These are phyloP conservation scores for Chaetomiaceae sp. DNA, from an alignment of 2,329 filamentous ascomycete species.

Conservation along the genomic window DNA sequence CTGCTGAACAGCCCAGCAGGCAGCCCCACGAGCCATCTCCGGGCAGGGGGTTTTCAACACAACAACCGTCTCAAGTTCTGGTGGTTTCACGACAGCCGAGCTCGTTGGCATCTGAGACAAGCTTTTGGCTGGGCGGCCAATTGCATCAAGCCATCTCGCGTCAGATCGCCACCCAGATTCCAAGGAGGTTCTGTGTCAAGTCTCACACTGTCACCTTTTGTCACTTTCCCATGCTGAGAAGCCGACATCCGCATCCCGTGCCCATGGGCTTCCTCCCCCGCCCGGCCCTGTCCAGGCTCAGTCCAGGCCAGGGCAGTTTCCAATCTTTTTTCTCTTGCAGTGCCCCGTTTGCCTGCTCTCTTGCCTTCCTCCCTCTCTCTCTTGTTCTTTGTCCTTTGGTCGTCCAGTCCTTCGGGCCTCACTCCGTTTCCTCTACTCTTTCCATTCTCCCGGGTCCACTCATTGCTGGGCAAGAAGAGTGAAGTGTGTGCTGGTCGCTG, in stretches of 20 bases:
- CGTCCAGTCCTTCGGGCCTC: background rate
- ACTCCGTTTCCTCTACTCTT: background rate
- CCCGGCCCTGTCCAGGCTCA: too few relatives aligned
- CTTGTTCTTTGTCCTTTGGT: background rate
- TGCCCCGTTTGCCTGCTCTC: background rate
- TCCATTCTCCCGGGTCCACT: slow-evolving; percentile 5
- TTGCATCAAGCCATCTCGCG: slow-evolving; percentile 2
- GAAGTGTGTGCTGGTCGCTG: slow-evolving; percentile 23
- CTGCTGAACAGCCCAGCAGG: background rate
- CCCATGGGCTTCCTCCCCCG: background rate
- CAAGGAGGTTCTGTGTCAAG: too few relatives aligned
- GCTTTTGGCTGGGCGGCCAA: slow-evolving; percentile 19
- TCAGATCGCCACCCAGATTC: slow-evolving; percentile 15
- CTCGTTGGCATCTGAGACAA: slow-evolving; percentile 16
- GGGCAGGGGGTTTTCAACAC: slow-evolving; percentile 10
- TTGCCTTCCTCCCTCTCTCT: background rate
- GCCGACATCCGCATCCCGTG: background rate
- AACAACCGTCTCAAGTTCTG: slow-evolving; percentile 24
- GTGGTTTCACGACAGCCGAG: slow-evolving; percentile 12
- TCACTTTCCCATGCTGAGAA: background rate
- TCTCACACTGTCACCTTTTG: background rate
- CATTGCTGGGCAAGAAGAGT: slow-evolving; percentile 17
- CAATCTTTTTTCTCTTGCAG: background rate
- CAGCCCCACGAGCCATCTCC: too few relatives aligned
- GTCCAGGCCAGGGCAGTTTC: background rate